Percentiles rank a stretch among this genome's conserved stretches.
Evolutionary conservation across 2,329 filamentous ascomycete genomes (phyloP).

Genomic region (Paraphaeosphaeria minitans): DNA sequence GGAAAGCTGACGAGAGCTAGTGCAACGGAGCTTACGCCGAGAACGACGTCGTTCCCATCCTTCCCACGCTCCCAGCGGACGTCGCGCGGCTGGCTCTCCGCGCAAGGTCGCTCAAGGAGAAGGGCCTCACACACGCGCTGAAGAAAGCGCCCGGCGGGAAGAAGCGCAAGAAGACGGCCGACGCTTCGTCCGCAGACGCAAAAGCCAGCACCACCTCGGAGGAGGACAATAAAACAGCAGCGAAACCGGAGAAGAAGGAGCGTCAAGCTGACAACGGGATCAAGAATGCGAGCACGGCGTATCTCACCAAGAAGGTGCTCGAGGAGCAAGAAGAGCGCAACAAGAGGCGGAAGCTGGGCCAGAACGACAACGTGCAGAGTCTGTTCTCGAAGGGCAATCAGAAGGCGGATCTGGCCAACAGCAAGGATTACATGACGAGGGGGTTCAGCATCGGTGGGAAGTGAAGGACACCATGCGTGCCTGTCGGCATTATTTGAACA

Average conservation of each 20-base stretch:
- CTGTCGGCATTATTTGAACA: neutral
- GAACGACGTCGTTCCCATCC: slow-evolving; percentile 81
- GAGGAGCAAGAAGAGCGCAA: slow-evolving; percentile 84
- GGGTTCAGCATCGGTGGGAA: slow-evolving; percentile 51
- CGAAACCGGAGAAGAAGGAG: slow-evolving; percentile 24
- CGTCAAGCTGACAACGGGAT: slow-evolving; percentile 61
- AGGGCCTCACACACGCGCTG: slow-evolving; percentile 80
- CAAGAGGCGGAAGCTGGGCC: slow-evolving; percentile 74
- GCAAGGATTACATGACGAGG: slow-evolving; percentile 56
- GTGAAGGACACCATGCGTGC: slow-evolving; percentile 3
- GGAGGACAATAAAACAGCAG: slow-evolving; percentile 25
- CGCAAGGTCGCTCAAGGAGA: slow-evolving; percentile 69
- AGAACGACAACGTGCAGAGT: slow-evolving; percentile 56
- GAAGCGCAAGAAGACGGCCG: slow-evolving; percentile 76
- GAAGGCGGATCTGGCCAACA: slow-evolving; percentile 47
- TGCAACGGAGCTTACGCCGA: slow-evolving; percentile 76
- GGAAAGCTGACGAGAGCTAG: slow-evolving; percentile 46
- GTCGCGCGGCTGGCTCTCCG: slow-evolving; percentile 69
- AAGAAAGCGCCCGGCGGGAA: slow-evolving; percentile 74
- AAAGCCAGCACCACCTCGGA: slow-evolving; percentile 8
- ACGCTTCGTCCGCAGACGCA: slow-evolving; percentile 28
- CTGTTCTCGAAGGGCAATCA: slow-evolving; percentile 51
- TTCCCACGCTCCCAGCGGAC: slow-evolving; percentile 74
- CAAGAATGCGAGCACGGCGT: slow-evolving; percentile 86
- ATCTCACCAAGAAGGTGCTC: slow-evolving; percentile 82